A percentile compares a stretch with the other conserved stretches of the same genome.
Conservation (phyloP, 352 stramenopile species). For the Phytophthora pseudosyringae region DNA sequence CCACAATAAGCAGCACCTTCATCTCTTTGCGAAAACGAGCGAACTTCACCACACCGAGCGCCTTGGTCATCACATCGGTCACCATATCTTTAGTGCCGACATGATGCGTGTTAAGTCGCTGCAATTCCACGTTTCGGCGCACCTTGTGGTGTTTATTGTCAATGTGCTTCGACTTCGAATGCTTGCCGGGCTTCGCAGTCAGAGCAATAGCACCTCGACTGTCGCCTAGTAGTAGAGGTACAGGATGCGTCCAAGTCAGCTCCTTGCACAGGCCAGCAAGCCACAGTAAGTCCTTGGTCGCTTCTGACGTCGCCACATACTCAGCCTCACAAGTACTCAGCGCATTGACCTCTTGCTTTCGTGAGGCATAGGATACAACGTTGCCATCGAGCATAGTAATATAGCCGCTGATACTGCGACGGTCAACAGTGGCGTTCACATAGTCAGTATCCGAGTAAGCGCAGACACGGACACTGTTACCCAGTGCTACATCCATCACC, state of each 20-base stretch:
- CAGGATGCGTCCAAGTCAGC: constrained; percentile 10
- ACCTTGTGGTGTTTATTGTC: constrained; percentile 36
- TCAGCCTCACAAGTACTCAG: constrained; percentile 28
- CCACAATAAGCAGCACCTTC: too few relatives aligned
- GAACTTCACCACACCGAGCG: too few relatives aligned
- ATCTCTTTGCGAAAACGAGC: too few relatives aligned
- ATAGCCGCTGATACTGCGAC: constrained; percentile 31
- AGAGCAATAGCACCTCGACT: constrained; percentile 7
- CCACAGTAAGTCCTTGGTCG: constrained; percentile 28
- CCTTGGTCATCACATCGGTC: too few relatives aligned
- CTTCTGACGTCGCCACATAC: constrained; percentile 33
- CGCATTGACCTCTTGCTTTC: not conserved
- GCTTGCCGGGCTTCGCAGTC: constrained; percentile 8
- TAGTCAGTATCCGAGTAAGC: constrained; percentile 35
- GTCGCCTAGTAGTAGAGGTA: too few relatives aligned
- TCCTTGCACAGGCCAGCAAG: constrained; percentile 14
- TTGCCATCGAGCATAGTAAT: constrained; percentile 27
- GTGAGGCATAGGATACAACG: constrained; percentile 31
- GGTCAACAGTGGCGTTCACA: constrained; percentile 27
- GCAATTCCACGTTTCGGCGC: constrained; percentile 7
- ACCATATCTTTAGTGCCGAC: constrained; percentile 27
- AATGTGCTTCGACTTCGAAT: constrained; percentile 32
- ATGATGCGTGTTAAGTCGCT: constrained; percentile 7
- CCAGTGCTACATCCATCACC: constrained; percentile 13
- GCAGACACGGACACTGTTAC: not conserved